These are phyloP conservation scores for Withania somnifera DNA, from an alignment of 305 asterid genomes.

Conservation along the genomic window DNA sequence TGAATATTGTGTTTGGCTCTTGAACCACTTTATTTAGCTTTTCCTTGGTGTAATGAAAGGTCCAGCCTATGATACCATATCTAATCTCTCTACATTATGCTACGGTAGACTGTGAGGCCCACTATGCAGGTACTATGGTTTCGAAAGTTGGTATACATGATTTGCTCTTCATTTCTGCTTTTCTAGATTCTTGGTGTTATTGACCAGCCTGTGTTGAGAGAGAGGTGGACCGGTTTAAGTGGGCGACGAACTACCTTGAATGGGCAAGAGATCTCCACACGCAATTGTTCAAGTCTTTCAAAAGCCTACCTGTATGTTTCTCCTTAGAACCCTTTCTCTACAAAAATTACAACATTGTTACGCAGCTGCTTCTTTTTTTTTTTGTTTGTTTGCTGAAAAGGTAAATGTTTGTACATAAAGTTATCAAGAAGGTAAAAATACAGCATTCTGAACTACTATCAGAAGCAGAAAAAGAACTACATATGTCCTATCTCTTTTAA, in stretches of 20 bases:
- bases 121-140: not conserved
- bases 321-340: not conserved
- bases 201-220: slow-evolving; percentile 89
- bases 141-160: not conserved
- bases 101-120: not conserved
- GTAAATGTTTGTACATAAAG: not conserved
- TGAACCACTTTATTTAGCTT: not conserved
- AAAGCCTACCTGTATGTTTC: slow-evolving; percentile 72
- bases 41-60: not conserved
- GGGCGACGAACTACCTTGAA: slow-evolving; percentile 70
- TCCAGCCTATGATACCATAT: not conserved
- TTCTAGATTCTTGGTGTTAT: slow-evolving; percentile 82
- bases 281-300: slow-evolving; percentile 66
- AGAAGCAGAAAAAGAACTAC: not conserved
- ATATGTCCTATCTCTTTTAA: not conserved
- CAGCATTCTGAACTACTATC: not conserved
- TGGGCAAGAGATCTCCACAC: slow-evolving; percentile 64
- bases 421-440: not conserved
- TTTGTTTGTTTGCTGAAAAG: not conserved
- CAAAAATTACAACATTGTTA: not conserved
- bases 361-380: not conserved
- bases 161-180: not conserved
- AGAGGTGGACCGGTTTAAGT: slow-evolving; percentile 80
- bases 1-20: not conserved
- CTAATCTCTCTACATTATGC: not conserved